A percentile compares a stretch with the other conserved stretches of the same genome.
These are phyloP conservation scores for Suhomyces sp. DNA, from an alignment of 805 yeast species.

Conservation along the genomic window DNA sequence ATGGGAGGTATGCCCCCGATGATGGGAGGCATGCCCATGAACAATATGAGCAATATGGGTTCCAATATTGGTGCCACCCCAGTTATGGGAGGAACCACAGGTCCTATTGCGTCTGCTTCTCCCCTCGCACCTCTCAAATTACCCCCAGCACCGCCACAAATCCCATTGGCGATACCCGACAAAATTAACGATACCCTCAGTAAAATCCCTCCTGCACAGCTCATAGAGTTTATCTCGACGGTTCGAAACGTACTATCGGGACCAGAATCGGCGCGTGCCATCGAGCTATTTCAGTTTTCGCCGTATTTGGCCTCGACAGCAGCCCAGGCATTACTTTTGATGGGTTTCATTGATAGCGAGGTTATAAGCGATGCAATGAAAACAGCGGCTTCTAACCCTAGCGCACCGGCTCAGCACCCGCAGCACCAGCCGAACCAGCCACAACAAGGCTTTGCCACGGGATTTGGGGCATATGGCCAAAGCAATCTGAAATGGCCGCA, in stretches of 20 bases:
- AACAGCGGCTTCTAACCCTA: slow-evolving; percentile 18
- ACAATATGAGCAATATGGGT: not conserved
- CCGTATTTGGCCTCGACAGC: slow-evolving; percentile 63
- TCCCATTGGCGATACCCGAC: slow-evolving; percentile 51
- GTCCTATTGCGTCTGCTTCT: not conserved
- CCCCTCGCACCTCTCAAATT: slow-evolving; percentile 1
- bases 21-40: not conserved
- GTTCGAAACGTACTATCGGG: slow-evolving; percentile 55
- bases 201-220: slow-evolving; percentile 64
- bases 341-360: slow-evolving; percentile 71
- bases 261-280: slow-evolving; percentile 49
- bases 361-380: slow-evolving; percentile 60
- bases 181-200: slow-evolving; percentile 60
- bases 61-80: not conserved
- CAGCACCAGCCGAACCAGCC: slow-evolving; percentile 12
- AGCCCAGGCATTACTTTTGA: slow-evolving; percentile 68
- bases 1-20: not conserved
- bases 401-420: slow-evolving; percentile 13
- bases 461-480: not conserved
- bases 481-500: slow-evolving; percentile 36
- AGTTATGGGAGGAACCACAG: not conserved
- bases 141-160: slow-evolving; percentile 48
- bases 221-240: slow-evolving; percentile 66
- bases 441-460: slow-evolving; percentile 2
- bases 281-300: slow-evolving; percentile 49